Evolutionary conservation across 257 asterid genomes (phyloP), one percentile per base, ranked within the genome.

Genomic region (Coffea eugenioides): DNA sequence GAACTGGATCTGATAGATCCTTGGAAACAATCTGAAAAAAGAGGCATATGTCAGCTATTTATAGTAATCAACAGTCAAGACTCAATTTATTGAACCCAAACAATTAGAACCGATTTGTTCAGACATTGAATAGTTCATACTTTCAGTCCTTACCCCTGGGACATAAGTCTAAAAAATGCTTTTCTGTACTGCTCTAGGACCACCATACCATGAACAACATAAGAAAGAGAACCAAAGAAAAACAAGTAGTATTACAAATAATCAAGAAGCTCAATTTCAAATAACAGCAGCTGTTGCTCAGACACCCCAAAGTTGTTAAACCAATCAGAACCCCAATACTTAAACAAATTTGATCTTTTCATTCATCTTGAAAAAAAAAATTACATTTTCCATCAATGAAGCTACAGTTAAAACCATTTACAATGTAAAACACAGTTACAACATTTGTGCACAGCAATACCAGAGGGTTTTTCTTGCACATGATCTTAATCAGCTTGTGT

Each of bases 1-100:
- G 97, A 70, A 84, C 97, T 45, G 99, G 99, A 84, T 96, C 99
- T 73, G 99, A 92, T 78, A 94, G 72, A 85, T 94, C 98, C 87
- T 94, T 96, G 48, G 98, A 90, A 77, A 88, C 97, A 90, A 96
- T 96, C 99, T 96, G 87, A 87, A 84, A 69, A 74, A 76, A 4
- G 45, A 8, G 72, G 78, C 77, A 79, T 41, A 71, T 16, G 74
- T 46, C 68, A 84, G 75, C 25, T 39, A 75, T 21, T 16, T 46
- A 69, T 43, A 48, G 21, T 77, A 31, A 61, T 27, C 36, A 69
- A 41, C 23, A 66, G 39, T 31, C 71, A 70, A 57, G 49, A 46
- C 27, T 8, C 27, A 18, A 31, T 25, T 69, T 3, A 43, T 45
- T 46, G 61, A 9, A 18, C 43, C 57, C 27, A 52, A 23, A 67